A percentile compares a stretch with the other conserved stretches of the same genome.
Evolutionary conservation across 1,284 basidiomycete genomes (phyloP).

Genomic region (Gomphus bonarii): DNA sequence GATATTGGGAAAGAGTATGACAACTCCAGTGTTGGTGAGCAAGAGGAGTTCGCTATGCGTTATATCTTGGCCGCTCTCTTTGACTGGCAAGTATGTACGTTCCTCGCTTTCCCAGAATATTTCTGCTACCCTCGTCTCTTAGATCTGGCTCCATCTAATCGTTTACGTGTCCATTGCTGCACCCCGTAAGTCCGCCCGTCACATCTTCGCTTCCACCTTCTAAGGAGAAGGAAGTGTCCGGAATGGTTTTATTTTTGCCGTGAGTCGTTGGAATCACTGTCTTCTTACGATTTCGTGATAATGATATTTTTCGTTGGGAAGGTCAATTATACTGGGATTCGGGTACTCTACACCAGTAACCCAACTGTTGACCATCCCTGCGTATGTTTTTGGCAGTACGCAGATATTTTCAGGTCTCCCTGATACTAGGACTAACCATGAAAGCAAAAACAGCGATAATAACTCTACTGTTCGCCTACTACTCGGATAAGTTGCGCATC

Average conservation of each 20-base stretch:
- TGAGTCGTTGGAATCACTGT: neutral
- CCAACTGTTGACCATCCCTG: neutral
- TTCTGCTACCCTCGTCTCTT: neutral
- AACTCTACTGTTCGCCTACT: slow-evolving; percentile 39
- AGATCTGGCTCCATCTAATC: neutral
- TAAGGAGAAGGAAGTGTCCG: neutral
- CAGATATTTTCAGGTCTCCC: neutral
- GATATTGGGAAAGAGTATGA: neutral
- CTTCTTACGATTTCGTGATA: neutral
- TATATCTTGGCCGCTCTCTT: neutral
- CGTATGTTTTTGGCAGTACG: neutral
- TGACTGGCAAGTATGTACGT: neutral
- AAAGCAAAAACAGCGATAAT: slow-evolving; percentile 22
- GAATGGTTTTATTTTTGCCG: neutral
- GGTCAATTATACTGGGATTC: neutral
- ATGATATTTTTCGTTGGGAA: neutral
- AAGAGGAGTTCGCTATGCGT: neutral
- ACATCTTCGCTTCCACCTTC: neutral
- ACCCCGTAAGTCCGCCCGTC: neutral
- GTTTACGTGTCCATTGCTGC: neutral
- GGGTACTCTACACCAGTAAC: neutral
- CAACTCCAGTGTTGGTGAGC: neutral
- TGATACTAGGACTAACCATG: neutral
- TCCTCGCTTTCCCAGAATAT: neutral
- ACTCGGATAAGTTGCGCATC: neutral